Evolutionary conservation across 495 filamentous ascomycete genomes (phyloP), one percentile per base, ranked within the genome.

Genomic region (Cladorrhinum samala): DNA sequence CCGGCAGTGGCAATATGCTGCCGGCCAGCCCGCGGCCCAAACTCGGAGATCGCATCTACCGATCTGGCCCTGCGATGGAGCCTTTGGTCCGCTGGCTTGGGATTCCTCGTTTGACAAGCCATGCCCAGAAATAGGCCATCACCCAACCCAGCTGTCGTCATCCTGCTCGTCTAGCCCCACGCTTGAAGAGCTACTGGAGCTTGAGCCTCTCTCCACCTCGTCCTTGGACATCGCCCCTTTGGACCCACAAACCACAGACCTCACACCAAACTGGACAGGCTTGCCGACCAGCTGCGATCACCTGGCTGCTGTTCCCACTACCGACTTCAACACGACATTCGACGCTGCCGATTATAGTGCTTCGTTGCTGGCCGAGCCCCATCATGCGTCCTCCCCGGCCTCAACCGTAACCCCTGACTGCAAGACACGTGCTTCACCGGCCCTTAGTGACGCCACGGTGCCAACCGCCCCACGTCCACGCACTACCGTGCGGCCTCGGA

Each of bases 261-360:
- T 11, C 27, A 6, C 27, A 6, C 27, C 5, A 33, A 11, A 33
- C 27, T 33, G 93, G 93, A 97, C 68, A 81, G 85, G 53, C 64
- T 96, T 53, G 86, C 93, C 0, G 93, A 98, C 64, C 89, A 95
- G 69, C 77, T 97, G 43, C 82, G 90, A 50, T 92, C 88, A 33
- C 5, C 11, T 33, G 27, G 27, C 11, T 33, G 27, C 27, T 33
- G 6, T 33, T 33, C 5, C 27, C 5, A 33, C 27, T 5, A 33
- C 27, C 5, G 27, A 33, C 27, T 33, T 33, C 27, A 33, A 33
- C 27, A 33, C 27, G 27, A 33, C 27, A 33, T 33, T 33, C 27
- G 27, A 33, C 11, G 11, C 27, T 33, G 19, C 19, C 41, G 41
- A 44, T 4, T 44, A 21, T 21, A 44, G 9, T 19, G 5, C 18